Evolutionary conservation across 1,284 basidiomycete genomes (phyloP), one percentile per base, ranked within the genome.

Genomic region (Leccinum griseonigrum): DNA sequence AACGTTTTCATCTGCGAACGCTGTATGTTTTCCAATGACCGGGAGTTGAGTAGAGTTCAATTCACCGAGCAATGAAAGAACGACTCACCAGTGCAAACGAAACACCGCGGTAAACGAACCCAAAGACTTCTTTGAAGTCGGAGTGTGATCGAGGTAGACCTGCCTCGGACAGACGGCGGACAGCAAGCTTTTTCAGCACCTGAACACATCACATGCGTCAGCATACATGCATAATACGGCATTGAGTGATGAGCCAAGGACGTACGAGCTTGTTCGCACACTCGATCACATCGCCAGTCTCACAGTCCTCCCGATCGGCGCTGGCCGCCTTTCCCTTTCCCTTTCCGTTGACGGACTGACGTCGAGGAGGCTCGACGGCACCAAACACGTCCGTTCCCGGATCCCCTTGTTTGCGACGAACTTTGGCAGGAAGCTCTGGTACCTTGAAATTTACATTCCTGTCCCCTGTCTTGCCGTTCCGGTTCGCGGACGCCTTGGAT

Each of bases 71-170:
- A 10, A 3, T 2, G 18, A 57, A 55, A n/a, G 3, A 34, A 40
- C 26, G 22, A 75, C 81, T 64, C 62, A 86, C 85, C 63, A 87
- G 66, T 26, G 85, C 84, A 71, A 84, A 87, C 13, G 73, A 70
- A 11, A 83, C 81, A 3, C 85, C 86, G 28, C 83, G 77, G 61
- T 84, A 83, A 32, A 85, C 77, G 66, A 75, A 79, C 1, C 77
- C 78, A 58, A 79, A 85, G 13, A 85, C 68, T 3, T 86, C 85
- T 63, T 83, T 85, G 71, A 86, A 90, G 51, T 88, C 86, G 0
- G 80, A 69, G 66, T 90, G 83, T 1, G 79, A 73, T 68, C 85
- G 88, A 11, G 78, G 70, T 36, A 90, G 76, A 1, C 80, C 81
- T 62, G 69, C 80, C 9, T 70, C 68, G 2, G 71, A 67, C 1